phyloP scores from a whole-genome alignment of 225 moss, liverwort and hornwort species.

The Climacium dendroides region DNA sequence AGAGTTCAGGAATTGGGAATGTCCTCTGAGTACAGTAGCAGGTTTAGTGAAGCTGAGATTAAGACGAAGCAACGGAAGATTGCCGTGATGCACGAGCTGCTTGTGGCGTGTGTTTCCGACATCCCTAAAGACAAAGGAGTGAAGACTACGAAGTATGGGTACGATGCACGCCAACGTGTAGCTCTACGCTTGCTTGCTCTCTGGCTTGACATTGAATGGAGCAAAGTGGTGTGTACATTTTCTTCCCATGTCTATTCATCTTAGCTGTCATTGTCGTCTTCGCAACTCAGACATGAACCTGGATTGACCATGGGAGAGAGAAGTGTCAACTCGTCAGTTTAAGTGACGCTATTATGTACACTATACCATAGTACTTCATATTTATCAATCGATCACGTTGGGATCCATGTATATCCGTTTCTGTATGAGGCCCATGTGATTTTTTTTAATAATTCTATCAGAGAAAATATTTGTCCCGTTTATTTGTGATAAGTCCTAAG shows the following conservation, averaged over 20 bases:
- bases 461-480: neutral
- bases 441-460: neutral
- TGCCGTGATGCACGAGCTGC: constrained; percentile 75
- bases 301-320: neutral
- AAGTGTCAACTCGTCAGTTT: neutral
- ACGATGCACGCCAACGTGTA: constrained; percentile 93
- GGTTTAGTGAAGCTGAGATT: constrained; percentile 31
- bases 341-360: neutral
- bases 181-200: constrained; percentile 86
- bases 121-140: constrained; percentile 51
- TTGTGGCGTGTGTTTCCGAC: constrained; percentile 80
- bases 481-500: neutral
- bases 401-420: neutral
- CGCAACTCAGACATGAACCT: neutral
- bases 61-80: constrained; percentile 78
- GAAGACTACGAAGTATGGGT: constrained; percentile 59
- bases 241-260: neutral
- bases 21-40: constrained; percentile 26
- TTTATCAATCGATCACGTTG: neutral
- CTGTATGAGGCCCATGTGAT: neutral
- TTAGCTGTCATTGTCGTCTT: neutral
- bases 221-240: constrained; percentile 70
- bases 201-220: constrained; percentile 92
- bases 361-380: neutral
- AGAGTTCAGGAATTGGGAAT: neutral